Conservation (phyloP, 176 grass and related monocot species). For the Zoysia japonica region DNA sequence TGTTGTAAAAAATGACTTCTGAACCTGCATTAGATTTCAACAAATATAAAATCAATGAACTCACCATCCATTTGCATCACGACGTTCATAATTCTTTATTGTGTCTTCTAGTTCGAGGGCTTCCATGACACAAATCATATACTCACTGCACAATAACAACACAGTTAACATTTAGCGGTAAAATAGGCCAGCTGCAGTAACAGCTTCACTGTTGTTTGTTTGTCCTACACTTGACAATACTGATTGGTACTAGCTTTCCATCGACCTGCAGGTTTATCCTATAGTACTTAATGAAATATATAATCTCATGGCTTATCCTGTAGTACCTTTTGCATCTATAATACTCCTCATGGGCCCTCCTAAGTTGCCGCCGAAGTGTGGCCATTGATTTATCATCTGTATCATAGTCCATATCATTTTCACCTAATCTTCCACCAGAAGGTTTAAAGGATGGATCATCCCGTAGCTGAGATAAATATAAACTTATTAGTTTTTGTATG, state of each 20-base stretch:
- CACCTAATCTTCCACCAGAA: slow-evolving; percentile 92
- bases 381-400: slow-evolving; percentile 99
- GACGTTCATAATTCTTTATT: slow-evolving; percentile 88
- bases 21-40: neutral
- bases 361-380: slow-evolving; percentile 84
- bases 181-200: slow-evolving; percentile 18
- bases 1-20: neutral
- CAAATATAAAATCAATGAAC: slow-evolving; percentile 40
- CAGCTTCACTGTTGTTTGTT: neutral
- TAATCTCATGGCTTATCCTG: neutral
- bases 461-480: slow-evolving; percentile 55
- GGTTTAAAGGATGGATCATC: slow-evolving; percentile 97
- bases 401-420: slow-evolving; percentile 99
- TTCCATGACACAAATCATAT: slow-evolving; percentile 94
- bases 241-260: slow-evolving; percentile 21
- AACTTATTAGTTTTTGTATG: slow-evolving; percentile 25
- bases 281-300: slow-evolving; percentile 41
- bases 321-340: slow-evolving; percentile 95
- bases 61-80: slow-evolving; percentile 95
- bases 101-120: slow-evolving; percentile 95
- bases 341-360: slow-evolving; percentile 94
- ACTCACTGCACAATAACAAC: slow-evolving; percentile 73
- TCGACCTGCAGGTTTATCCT: neutral
- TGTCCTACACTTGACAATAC: neutral
- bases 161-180: slow-evolving; percentile 27